Evolutionary conservation across 2,329 filamentous ascomycete species (phyloP), one percentile per base, ranked within the genome.

Genomic region (Penicillium brasilianum): DNA sequence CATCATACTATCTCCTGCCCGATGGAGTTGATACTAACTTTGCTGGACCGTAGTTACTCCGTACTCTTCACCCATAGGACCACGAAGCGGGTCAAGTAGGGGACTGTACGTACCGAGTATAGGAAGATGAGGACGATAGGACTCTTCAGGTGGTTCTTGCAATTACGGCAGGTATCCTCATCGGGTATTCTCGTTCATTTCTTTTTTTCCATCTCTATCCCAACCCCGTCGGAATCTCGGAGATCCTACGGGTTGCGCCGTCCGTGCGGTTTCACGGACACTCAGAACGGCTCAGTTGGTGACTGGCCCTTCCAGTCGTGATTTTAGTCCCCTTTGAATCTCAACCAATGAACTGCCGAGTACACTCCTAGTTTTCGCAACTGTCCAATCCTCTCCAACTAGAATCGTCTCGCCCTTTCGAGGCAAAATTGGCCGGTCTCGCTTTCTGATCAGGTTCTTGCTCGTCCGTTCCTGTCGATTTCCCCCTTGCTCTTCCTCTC

Each of bases 241-340:
- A 30, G 46, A 32, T 16, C 46, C n/a, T n/a, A 44, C 13, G 46
- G 32, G 18, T 49, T 4, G 46, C 46, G 25, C 10, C 6, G 32
- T 57, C 55, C 43, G 59, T 60, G 59, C 59, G 53, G 53, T 53
- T 53, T 49, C 49, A 58, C 43, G 44, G 18, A 22, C 10, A 52
- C 10, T 34, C 41, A n/a, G 6, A 36, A 37, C 25, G 18, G 36
- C 25, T 46, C 43, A 46, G 20, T 46, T 7, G 13, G 20, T 13
- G 3, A 28, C 25, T 28, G 25, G 25, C 25, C 6, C 25, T 28
- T 28, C 25, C 25, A 28, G 25, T 28, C 3, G 25, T 28, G 25
- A 28, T 6, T 28, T 28, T 18, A 11, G 41, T 43, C 22, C 22
- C 14, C 11, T 46, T 28, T 46, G 43, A 46, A 46, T 7, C 37